These are phyloP conservation scores for Rhodomyrtus tomentosa DNA, from an alignment of 345 rosid genomes.

Conservation along the genomic window DNA sequence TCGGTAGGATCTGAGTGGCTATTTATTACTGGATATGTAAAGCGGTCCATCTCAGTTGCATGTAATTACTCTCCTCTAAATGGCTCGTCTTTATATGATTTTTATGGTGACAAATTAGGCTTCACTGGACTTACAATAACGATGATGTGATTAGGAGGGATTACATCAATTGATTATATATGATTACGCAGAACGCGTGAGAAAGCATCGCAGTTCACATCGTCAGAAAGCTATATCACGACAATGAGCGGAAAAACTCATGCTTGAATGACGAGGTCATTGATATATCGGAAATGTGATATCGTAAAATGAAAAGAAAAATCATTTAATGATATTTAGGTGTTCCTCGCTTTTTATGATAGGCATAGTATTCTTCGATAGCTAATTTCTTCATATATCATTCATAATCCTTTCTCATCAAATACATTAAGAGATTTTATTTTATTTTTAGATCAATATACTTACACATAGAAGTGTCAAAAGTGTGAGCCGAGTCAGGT, in stretches of 20 bases:
- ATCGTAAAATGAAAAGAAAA: too few relatives aligned
- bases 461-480: too few relatives aligned
- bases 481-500: too few relatives aligned
- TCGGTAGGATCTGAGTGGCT: not conserved
- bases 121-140: not conserved
- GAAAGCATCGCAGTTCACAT: not conserved
- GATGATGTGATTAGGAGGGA: not conserved
- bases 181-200: not conserved
- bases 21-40: not conserved
- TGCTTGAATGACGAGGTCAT: not conserved
- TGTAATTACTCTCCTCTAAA: not conserved
- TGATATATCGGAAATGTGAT: not conserved
- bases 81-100: not conserved
- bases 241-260: not conserved
- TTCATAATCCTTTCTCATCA: not conserved
- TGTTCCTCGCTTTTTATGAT: not conserved
- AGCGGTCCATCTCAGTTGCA: not conserved
- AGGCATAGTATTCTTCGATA: not conserved
- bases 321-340: not conserved
- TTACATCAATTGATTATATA: not conserved
- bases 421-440: not conserved
- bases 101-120: not conserved
- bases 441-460: not conserved
- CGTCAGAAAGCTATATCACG: not conserved
- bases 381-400: not conserved